Evolutionary conservation across 495 filamentous ascomycete species (phyloP).

Genomic region (Choiromyces venosus): DNA sequence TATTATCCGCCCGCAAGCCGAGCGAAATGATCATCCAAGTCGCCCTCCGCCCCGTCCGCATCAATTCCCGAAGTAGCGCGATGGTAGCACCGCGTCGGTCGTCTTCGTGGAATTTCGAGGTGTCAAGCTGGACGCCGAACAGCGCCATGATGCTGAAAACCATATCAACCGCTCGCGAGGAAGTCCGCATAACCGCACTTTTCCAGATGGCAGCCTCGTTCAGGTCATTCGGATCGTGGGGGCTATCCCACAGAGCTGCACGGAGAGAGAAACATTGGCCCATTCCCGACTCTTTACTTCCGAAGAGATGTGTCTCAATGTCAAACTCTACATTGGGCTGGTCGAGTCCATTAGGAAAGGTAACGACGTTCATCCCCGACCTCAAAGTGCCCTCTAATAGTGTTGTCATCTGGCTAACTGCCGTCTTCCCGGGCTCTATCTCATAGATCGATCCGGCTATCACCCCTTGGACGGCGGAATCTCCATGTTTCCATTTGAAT

Average conservation of each 20-base stretch:
- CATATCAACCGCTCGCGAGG: not conserved
- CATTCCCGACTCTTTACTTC: not conserved
- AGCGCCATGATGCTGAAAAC: conserved; percentile 9
- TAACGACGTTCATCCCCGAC: not conserved
- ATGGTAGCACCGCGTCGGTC: not conserved
- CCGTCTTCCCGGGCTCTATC: not conserved
- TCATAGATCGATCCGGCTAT: not conserved
- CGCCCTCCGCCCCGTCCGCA: not conserved
- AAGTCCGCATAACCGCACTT: not conserved
- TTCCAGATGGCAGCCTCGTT: conserved; percentile 1
- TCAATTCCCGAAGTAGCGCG: not conserved
- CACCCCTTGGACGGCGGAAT: not conserved
- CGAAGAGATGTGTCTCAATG: not conserved
- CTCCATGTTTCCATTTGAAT: not conserved
- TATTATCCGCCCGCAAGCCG: not conserved
- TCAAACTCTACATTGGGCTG: not conserved
- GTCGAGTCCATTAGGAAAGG: not conserved
- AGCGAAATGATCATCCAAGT: conserved; percentile 1
- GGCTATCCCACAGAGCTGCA: not conserved
- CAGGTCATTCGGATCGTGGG: not conserved
- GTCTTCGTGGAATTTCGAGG: conserved; percentile 3
- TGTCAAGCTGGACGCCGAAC: not conserved
- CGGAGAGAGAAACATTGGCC: not conserved
- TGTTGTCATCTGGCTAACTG: not conserved
- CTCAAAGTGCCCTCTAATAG: not conserved